Percentiles rank a stretch among this genome's conserved stretches.
phyloP scores from a whole-genome alignment of 768 basidiomycete species.

The Vararia minispora region DNA sequence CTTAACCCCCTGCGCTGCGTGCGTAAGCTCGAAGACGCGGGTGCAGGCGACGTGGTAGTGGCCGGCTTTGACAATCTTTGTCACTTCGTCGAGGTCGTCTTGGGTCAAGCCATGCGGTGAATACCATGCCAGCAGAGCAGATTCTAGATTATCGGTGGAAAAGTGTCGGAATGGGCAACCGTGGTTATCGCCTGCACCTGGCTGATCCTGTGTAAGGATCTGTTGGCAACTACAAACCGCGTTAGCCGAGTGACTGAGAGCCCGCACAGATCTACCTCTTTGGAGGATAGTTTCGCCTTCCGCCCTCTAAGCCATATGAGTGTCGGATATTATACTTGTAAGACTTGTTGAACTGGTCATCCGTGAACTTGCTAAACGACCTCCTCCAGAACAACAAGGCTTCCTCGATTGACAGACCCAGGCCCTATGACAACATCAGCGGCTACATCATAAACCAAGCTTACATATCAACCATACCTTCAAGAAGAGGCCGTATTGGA shows the following conservation, averaged over 20 bases:
- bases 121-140: constrained; percentile 61
- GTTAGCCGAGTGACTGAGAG: not conserved
- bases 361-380: constrained; percentile 68
- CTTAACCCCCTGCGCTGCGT: constrained; percentile 55
- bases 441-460: not conserved
- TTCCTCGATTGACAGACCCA: constrained; percentile 91
- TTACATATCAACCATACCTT: constrained; percentile 44
- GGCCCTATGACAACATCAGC: constrained; percentile 39
- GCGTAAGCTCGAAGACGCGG: constrained; percentile 91
- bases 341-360: constrained; percentile 97
- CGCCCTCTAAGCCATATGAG: constrained; percentile 88
- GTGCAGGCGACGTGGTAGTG: constrained; percentile 98
- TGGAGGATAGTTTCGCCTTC: constrained; percentile 88
- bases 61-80: constrained; percentile 60
- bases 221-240: constrained; percentile 63
- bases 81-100: constrained; percentile 71
- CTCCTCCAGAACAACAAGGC: constrained; percentile 89
- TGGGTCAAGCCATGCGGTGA: constrained; percentile 51
- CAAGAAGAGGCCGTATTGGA: constrained; percentile 89
- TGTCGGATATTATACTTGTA: constrained; percentile 97
- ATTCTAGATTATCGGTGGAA: constrained; percentile 69
- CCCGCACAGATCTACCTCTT: constrained; percentile 47
- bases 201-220: constrained; percentile 62
- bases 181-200: constrained; percentile 56
- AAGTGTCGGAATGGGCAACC: constrained; percentile 95